Base-by-base conservation (phyloP, 2,329 filamentous ascomycete species). In the Cercospora citrullina region DNA sequence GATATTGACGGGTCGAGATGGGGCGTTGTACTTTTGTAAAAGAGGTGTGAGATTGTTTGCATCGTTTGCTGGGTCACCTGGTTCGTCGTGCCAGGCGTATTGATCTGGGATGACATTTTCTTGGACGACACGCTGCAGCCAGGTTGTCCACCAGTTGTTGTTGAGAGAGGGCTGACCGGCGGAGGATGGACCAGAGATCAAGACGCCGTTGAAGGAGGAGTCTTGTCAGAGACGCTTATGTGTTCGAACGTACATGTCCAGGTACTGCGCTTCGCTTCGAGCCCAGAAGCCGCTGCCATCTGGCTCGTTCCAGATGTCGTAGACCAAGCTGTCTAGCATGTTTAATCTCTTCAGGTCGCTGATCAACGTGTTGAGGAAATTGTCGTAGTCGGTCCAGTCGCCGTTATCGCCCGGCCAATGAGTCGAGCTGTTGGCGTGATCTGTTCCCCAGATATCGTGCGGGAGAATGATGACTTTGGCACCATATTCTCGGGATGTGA, bases 261-360 rank as follows among this genome's bases (percentile, higher is more conserved):
- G 66, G 62, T 76, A 84, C 66, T 84, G 82, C 12, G 75, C 30
- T 69, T 78, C 77, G 1, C 68, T 58, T 3, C 81, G 75, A 7
- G 65, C 66, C 75, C 79, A 80, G 78, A 83, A 85, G 57, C 18
- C 39, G 26, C 59, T 64, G n/a, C 59, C 59, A 63, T 86, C 84
- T 0, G 85, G 83, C 74, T 87, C 85, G 65, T 87, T 87, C 85
- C 85, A 87, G 39, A 85, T 80, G 62, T 87, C 85, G 9, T 83
- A 75, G 0, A 83, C 77, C 0, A 86, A 69, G 0, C 78, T 79
- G 0, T 75, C 70, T 4, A 78, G 67, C 72, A 78, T 78, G 53
- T 76, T 64, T 59, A 82, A 82, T 2, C 73, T 75, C 26, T 77
- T 79, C 10, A 82, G 75, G 61, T 79, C 81, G 1, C 73, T 72